Conservation (phyloP, 768 basidiomycete species). For the Boletus sensibilis region DNA sequence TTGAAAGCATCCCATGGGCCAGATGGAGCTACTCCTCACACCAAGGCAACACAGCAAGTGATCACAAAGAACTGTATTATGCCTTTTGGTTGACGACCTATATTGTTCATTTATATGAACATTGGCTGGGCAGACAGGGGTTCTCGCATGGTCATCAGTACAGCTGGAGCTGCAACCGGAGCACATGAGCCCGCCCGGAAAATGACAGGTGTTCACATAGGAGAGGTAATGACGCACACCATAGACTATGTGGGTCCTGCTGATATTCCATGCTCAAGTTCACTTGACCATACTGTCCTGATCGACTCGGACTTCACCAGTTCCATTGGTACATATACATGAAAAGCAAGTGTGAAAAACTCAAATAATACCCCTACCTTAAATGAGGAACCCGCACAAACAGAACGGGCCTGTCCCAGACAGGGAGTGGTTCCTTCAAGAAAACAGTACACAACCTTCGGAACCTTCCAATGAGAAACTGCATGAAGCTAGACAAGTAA, state of each 20-base stretch:
- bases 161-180: not conserved
- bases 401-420: not conserved
- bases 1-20: no score
- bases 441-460: constrained; percentile 18
- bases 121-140: no score
- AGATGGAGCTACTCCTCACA: no score
- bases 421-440: not conserved
- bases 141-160: not conserved
- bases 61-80: no score
- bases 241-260: no score
- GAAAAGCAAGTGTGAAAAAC: not conserved
- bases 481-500: constrained; percentile 3
- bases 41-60: no score
- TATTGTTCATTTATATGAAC: no score
- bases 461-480: constrained; percentile 25
- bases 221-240: no score
- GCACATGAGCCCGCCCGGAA: not conserved
- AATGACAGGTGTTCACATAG: not conserved
- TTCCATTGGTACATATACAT: not conserved
- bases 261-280: no score
- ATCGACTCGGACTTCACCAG: not conserved
- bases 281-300: not conserved
- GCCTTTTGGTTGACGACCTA: no score
- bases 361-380: not conserved
- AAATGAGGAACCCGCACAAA: not conserved